Evolutionary conservation across 2,329 filamentous ascomycete genomes (phyloP), one percentile per base, ranked within the genome.

Genomic region (Metarhizium brunneum): DNA sequence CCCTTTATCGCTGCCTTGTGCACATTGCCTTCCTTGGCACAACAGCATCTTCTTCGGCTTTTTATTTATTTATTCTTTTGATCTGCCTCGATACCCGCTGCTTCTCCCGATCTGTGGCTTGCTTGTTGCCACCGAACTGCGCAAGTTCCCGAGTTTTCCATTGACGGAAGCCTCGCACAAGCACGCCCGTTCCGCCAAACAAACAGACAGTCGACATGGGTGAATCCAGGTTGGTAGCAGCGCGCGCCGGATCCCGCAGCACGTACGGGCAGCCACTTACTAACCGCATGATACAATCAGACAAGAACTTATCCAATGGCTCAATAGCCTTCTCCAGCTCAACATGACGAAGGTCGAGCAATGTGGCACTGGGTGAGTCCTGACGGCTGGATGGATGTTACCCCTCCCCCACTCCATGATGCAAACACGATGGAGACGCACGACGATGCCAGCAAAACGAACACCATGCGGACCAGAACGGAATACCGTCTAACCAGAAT

Each of bases 261-360:
- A 10, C 30, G 16, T 42, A 36, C 48, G 32, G 53, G 43, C 52
- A 42, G 11, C 32, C 29, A 51, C 40, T 40, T 55, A 35, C 65
- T 66, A 50, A 66, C 60, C 42, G 30, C 36, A 13, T 20, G n/a
- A n/a, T n/a, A 55, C 57, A 36, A 61, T 57, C 66, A 97, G 94
- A 80, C 94, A 99, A 77, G 94, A 99, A 78, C 84, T 99, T 65
- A 81, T 99, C 65, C 83, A 86, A 76, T 99, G 94, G 94, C 80
- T 97, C 63, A 99, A 99, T 81, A 92, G 89, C 81, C 88, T 99
- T 60, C 85, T 99, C 53, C 91, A 96, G 78, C 87, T 99, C 68
- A 99, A 97, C 78, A 85, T 99, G 67, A 97, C 88, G 67, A 97
- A 96, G 76, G 90, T 99, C 71, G 94, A 99, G 78, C 94, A 99